Percentiles rank a stretch among this genome's conserved stretches.
Evolutionary conservation across 345 rosid species (phyloP).

Genomic region (Lepidium aucheri): DNA sequence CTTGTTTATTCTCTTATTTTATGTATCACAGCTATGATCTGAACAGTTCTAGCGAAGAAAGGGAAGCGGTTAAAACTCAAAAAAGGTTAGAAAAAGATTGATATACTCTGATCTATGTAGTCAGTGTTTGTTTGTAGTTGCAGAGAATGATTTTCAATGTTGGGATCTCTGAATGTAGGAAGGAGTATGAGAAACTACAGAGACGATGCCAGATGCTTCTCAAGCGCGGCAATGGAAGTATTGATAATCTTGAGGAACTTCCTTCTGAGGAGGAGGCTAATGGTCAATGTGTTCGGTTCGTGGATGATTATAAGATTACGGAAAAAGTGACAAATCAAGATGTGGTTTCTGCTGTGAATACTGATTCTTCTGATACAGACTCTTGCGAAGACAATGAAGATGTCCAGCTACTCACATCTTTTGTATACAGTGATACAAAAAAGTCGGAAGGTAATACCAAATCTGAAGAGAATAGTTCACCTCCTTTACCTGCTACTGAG

Average conservation of each 20-base stretch:
- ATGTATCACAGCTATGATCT: slow-evolving; percentile 59
- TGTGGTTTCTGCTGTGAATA: slow-evolving; percentile 45
- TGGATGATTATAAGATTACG: slow-evolving; percentile 37
- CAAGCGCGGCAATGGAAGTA: slow-evolving; percentile 31
- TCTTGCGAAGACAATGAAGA: slow-evolving; percentile 70
- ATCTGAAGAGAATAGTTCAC: slow-evolving; percentile 29
- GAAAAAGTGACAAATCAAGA: slow-evolving; percentile 40
- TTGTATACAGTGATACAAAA: slow-evolving; percentile 38
- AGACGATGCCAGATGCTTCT: slow-evolving; percentile 54
- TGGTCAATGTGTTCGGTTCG: slow-evolving; percentile 34
- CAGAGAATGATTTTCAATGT: background rate
- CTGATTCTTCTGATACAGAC: slow-evolving; percentile 85
- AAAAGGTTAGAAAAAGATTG: slow-evolving; percentile 45
- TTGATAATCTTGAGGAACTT: slow-evolving; percentile 52
- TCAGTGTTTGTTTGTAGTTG: background rate
- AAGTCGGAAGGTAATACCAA: slow-evolving; percentile 23
- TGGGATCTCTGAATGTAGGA: slow-evolving; percentile 44
- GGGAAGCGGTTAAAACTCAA: slow-evolving; percentile 46
- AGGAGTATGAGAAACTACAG: slow-evolving; percentile 80
- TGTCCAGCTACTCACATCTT: slow-evolving; percentile 43
- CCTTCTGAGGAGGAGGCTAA: slow-evolving; percentile 60
- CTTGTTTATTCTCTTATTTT: background rate
- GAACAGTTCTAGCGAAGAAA: slow-evolving; percentile 73
- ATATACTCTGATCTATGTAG: background rate
- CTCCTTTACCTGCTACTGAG: slow-evolving; percentile 25